A percentile compares a stretch with the other conserved stretches of the same genome.
Conservation (phyloP, 2,329 filamentous ascomycete species). For the Fusarium sp. region DNA sequence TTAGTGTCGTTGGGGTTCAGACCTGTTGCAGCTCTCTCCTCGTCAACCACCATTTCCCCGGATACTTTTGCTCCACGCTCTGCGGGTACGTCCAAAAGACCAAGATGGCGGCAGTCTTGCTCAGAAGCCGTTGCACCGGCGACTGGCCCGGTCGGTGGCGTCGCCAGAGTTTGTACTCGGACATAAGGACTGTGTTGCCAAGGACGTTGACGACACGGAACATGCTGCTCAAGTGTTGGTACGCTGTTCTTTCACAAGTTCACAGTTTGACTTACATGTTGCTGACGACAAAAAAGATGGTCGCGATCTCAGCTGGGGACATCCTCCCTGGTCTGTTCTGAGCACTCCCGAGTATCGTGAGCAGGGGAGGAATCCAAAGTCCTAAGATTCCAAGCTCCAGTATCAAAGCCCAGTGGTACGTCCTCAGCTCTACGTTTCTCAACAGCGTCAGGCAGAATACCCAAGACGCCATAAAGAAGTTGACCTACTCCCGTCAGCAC, state of each 20-base stretch:
- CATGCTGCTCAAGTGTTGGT: conserved; percentile 41
- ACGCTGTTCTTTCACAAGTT: accelerated
- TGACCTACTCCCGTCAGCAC: conserved; percentile 42
- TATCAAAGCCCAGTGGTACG: conserved; percentile 53
- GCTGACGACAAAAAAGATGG: conserved; percentile 49
- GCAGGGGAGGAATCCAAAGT: conserved; percentile 43
- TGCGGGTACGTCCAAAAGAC: conserved; percentile 58
- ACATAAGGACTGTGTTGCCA: conserved; percentile 53
- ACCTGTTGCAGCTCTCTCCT: neutral
- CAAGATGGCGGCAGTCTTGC: conserved; percentile 46
- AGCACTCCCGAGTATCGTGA: conserved; percentile 40
- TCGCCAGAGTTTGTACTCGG: conserved; percentile 53
- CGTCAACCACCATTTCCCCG: conserved; percentile 45
- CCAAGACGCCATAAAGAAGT: conserved; percentile 52
- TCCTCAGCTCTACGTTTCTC: conserved; percentile 50
- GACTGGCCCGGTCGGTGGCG: conserved; percentile 48
- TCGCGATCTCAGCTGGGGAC: conserved; percentile 42
- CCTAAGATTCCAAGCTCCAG: conserved; percentile 47
- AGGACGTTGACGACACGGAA: conserved; percentile 54
- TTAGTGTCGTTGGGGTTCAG: neutral
- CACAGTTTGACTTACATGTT: conserved; percentile 51
- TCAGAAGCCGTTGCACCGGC: conserved; percentile 38
- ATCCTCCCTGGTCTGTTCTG: neutral
- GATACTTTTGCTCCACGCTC: conserved; percentile 53
- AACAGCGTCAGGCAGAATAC: conserved; percentile 50